Percentiles rank a stretch among this genome's conserved stretches.
These are phyloP conservation scores for Larix kaempferi DNA, from an alignment of 75 land plant species.

Conservation along the genomic window DNA sequence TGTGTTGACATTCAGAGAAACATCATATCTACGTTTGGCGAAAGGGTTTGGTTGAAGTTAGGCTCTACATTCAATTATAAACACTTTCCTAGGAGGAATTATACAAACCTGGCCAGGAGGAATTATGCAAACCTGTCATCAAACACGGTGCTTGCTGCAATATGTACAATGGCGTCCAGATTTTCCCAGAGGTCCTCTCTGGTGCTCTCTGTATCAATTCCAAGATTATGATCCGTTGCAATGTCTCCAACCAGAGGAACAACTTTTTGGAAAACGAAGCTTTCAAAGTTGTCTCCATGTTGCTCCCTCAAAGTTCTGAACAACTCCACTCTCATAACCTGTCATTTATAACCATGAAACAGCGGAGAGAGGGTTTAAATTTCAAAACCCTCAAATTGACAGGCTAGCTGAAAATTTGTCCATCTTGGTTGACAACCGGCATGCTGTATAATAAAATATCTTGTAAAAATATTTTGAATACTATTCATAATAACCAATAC, in stretches of 20 bases:
- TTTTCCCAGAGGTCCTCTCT: slow-evolving; percentile 25
- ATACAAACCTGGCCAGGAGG: slow-evolving; percentile 49
- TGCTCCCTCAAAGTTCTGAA: slow-evolving; percentile 39
- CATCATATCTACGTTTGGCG: slow-evolving; percentile 32
- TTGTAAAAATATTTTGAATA: too few species aligned
- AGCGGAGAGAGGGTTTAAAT: too few species aligned
- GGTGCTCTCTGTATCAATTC: slow-evolving; percentile 24
- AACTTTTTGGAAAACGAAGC: slow-evolving; percentile 41
- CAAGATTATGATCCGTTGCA: slow-evolving; percentile 26
- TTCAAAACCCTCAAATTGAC: too few species aligned
- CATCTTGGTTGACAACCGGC: too few species aligned
- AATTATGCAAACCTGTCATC: slow-evolving; percentile 51
- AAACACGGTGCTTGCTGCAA: slow-evolving; percentile 73
- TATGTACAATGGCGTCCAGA: slow-evolving; percentile 53
- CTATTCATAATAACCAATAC: too few species aligned
- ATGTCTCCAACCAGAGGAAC: slow-evolving; percentile 54
- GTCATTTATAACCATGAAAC: background rate
- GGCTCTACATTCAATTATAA: background rate
- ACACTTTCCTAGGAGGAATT: background rate
- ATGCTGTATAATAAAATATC: too few species aligned
- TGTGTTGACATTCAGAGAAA: slow-evolving; percentile 47
- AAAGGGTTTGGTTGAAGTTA: background rate
- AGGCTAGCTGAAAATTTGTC: too few species aligned
- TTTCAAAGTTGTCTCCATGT: slow-evolving; percentile 22
- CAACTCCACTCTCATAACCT: slow-evolving; percentile 50